phyloP scores from a whole-genome alignment of 495 filamentous ascomycete genomes.

The Paragyromitra xinjiangensis region DNA sequence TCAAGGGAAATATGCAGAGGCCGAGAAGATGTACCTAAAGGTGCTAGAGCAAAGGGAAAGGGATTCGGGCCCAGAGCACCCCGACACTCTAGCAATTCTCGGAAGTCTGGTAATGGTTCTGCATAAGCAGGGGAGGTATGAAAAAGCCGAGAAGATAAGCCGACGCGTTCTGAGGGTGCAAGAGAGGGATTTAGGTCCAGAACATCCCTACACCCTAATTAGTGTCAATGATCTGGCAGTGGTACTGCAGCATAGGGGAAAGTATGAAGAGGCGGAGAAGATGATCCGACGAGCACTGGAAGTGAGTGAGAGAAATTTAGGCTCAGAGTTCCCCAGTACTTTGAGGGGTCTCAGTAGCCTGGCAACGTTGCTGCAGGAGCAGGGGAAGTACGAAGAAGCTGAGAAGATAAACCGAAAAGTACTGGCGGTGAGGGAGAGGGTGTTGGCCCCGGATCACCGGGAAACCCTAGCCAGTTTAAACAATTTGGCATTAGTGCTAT shows the following conservation, averaged over 20 bases:
- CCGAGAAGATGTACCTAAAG: slow-evolving; percentile 45
- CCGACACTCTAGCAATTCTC: slow-evolving; percentile 46
- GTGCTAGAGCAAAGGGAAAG: not conserved
- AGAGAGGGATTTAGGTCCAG: slow-evolving; percentile 47
- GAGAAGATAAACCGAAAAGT: slow-evolving; percentile 50
- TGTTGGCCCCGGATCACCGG: slow-evolving; percentile 13
- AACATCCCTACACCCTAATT: slow-evolving; percentile 8
- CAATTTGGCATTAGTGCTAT: slow-evolving; percentile 55
- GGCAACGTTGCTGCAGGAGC: slow-evolving; percentile 36
- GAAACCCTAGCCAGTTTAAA: slow-evolving; percentile 46
- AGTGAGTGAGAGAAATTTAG: slow-evolving; percentile 52
- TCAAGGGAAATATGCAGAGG: slow-evolving; percentile 49
- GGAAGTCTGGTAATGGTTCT: slow-evolving; percentile 48
- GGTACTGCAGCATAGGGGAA: slow-evolving; percentile 24
- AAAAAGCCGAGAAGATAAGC: slow-evolving; percentile 56
- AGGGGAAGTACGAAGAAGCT: slow-evolving; percentile 54
- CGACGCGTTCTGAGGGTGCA: slow-evolving; percentile 22
- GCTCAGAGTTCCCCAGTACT: slow-evolving; percentile 53
- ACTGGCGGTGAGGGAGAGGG: slow-evolving; percentile 33
- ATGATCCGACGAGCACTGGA: slow-evolving; percentile 52
- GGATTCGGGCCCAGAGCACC: not conserved
- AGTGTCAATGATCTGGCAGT: slow-evolving; percentile 55
- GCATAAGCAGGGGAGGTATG: slow-evolving; percentile 29
- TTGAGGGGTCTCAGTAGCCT: slow-evolving; percentile 22
- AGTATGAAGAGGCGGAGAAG: slow-evolving; percentile 54